Base-by-base conservation (phyloP, 2,329 filamentous ascomycete species). In the Aspergillus sp. region DNA sequence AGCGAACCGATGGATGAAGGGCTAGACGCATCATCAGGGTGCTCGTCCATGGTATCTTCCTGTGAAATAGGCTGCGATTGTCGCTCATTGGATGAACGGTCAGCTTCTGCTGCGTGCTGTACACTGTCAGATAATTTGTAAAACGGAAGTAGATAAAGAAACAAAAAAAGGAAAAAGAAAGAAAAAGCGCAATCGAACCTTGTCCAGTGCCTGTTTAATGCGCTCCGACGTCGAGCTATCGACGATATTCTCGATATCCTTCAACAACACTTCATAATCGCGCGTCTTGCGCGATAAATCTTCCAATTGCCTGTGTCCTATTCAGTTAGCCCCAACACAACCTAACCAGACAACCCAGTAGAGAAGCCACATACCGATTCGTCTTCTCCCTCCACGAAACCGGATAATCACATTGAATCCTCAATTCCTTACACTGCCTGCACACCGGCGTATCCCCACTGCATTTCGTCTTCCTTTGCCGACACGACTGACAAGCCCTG, bases 381-480 rank as follows among this genome's bases (percentile, higher is more conserved):
- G 61, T 67, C 33, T 55, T 56, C 44, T 71, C 69, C 44, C 69
- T 60, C 57, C 64, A 68, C 23, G 64, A 64, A 46, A 63, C 60
- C 15, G 66, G 66, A 54, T 73, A 73, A 17, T 60, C 58, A 56
- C 70, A 73, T 10, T 46, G 37, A 30, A 66, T 57, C 38, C 63
- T 62, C 37, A 69, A 56, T 38, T 71, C 67, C 46, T 62, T 59
- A 44, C 71, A 73, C 49, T 71, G 67, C 42, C 63, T 55, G 48
- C 71, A 73, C 30, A 62, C 53, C 2, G 71, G 71, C 10, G 62
- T 63, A 48, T 70, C 67, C 7, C 71, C 71, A 48, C 64, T 68
- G 52, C 71, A 73, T 57, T 72, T 73, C n/a, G 64, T 71, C 53
- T 73, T 73, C 15, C 69, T 59, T 42, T 63, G 60, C 12, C 67